A percentile compares a stretch with the other conserved stretches of the same genome.
These are phyloP conservation scores for Fusarium miscanthi DNA, from an alignment of 2,329 filamentous ascomycete species.

Conservation along the genomic window DNA sequence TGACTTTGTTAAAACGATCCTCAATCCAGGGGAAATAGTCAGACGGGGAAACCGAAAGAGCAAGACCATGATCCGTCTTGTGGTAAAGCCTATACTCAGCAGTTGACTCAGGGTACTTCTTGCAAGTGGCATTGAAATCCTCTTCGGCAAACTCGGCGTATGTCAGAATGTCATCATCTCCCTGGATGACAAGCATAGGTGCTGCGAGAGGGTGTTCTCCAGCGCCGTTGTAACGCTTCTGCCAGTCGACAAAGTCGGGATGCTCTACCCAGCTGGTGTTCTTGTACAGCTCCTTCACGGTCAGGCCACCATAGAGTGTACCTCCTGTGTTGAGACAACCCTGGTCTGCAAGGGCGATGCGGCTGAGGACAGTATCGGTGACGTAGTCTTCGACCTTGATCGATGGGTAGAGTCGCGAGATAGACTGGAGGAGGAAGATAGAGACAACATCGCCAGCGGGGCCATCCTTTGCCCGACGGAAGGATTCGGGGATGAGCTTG, in stretches of 20 bases:
- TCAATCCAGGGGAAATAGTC: slow-evolving; percentile 5
- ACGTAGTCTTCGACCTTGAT: slow-evolving; percentile 21
- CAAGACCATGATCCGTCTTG: not conserved
- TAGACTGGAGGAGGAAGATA: slow-evolving; percentile 5
- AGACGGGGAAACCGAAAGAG: not conserved
- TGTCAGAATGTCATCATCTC: slow-evolving; percentile 6
- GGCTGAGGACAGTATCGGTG: not conserved
- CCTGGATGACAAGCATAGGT: slow-evolving; percentile 21
- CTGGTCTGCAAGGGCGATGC: slow-evolving; percentile 7
- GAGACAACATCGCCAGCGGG: slow-evolving; percentile 22
- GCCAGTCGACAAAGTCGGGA: slow-evolving; percentile 16
- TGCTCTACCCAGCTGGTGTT: slow-evolving; percentile 17
- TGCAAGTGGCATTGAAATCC: slow-evolving; percentile 11
- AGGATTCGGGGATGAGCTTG: slow-evolving; percentile 22
- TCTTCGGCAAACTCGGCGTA: slow-evolving; percentile 1
- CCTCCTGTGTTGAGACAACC: not conserved
- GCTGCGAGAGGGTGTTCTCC: slow-evolving; percentile 11
- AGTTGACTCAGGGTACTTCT: not conserved
- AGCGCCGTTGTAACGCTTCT: slow-evolving; percentile 19
- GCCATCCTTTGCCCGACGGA: slow-evolving; percentile 1
- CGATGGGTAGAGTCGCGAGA: not conserved
- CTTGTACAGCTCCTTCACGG: not conserved
- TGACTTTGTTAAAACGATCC: slow-evolving; percentile 6
- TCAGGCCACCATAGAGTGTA: not conserved
- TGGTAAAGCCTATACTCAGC: slow-evolving; percentile 1